These are phyloP conservation scores for Plasmopara muralis DNA, from an alignment of 352 stramenopile genomes.

Conservation along the genomic window DNA sequence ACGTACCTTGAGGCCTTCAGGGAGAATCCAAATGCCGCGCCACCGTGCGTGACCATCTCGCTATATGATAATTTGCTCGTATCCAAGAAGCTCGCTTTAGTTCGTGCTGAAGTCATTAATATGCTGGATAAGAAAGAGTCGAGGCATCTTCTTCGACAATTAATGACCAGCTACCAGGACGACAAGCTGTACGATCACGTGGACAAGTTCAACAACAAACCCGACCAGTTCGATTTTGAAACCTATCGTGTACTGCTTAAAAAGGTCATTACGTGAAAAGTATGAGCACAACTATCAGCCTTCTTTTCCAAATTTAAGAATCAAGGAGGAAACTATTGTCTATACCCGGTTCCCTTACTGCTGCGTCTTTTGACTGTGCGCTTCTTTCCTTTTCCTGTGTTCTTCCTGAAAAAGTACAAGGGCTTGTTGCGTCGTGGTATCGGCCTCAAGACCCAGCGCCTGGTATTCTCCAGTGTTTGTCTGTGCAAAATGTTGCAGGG, in stretches of 20 bases:
- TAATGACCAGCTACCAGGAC: constrained; percentile 64
- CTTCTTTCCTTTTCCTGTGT: constrained; percentile 44
- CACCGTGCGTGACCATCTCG: constrained; percentile 75
- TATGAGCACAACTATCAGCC: too few species aligned
- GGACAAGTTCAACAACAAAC: constrained; percentile 82
- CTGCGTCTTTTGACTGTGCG: constrained; percentile 21
- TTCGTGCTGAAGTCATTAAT: constrained; percentile 80
- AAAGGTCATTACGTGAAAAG: constrained; percentile 1
- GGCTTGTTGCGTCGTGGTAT: constrained; percentile 48
- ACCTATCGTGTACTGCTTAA: constrained; percentile 52
- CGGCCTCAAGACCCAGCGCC: constrained; percentile 51
- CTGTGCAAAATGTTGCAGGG: constrained; percentile 73
- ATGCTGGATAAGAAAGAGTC: constrained; percentile 84
- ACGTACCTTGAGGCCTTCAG: constrained; percentile 86
- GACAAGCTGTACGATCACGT: constrained; percentile 64
- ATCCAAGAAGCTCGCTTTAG: constrained; percentile 63
- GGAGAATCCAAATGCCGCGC: constrained; percentile 67
- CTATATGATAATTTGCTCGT: constrained; percentile 68
- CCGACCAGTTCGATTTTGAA: constrained; percentile 82
- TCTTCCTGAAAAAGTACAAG: constrained; percentile 53
- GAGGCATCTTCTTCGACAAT: constrained; percentile 49
- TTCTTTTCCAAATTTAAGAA: neutral
- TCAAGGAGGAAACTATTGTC: constrained; percentile 6
- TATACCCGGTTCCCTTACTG: constrained; percentile 12
- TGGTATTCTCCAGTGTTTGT: constrained; percentile 48